phyloP scores from a whole-genome alignment of 2,329 filamentous ascomycete species.

The Colletotrichum ledebouriae region DNA sequence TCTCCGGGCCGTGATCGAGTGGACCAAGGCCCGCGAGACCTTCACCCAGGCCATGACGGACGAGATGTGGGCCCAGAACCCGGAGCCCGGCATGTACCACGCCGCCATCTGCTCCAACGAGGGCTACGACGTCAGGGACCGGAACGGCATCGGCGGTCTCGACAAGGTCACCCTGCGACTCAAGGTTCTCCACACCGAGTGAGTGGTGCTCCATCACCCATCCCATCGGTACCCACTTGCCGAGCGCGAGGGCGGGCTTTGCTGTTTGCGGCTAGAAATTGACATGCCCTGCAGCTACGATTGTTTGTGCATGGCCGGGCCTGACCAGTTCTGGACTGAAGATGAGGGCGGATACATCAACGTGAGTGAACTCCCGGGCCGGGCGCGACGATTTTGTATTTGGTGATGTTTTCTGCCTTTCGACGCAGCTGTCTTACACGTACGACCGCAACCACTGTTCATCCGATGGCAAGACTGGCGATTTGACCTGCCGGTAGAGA shows the following conservation, averaged over 20 bases:
- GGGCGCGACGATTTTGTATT: not conserved
- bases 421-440: not conserved
- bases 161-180: slow-evolving; percentile 21
- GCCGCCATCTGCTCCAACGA: slow-evolving; percentile 34
- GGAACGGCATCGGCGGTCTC: slow-evolving; percentile 15
- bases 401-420: not conserved
- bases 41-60: slow-evolving; percentile 28
- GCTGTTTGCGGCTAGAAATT: slow-evolving; percentile 12
- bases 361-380: not conserved
- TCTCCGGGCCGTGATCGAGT: slow-evolving; percentile 4
- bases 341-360: too few species aligned
- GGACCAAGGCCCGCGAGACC: slow-evolving; percentile 23
- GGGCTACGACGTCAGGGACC: slow-evolving; percentile 18
- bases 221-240: too few species aligned
- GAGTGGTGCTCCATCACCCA: not conserved
- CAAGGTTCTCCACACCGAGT: slow-evolving; percentile 25
- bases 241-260: not conserved
- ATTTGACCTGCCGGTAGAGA: not conserved
- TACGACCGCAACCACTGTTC: not conserved
- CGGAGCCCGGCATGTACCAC: slow-evolving; percentile 11
- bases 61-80: slow-evolving; percentile 27
- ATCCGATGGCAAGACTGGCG: not conserved
- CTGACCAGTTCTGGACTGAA: slow-evolving; percentile 29
- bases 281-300: slow-evolving; percentile 31
- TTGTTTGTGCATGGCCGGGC: slow-evolving; percentile 42